Evolutionary conservation across 768 basidiomycete genomes (phyloP).

Genomic region (Suillus fuscotomentosus): DNA sequence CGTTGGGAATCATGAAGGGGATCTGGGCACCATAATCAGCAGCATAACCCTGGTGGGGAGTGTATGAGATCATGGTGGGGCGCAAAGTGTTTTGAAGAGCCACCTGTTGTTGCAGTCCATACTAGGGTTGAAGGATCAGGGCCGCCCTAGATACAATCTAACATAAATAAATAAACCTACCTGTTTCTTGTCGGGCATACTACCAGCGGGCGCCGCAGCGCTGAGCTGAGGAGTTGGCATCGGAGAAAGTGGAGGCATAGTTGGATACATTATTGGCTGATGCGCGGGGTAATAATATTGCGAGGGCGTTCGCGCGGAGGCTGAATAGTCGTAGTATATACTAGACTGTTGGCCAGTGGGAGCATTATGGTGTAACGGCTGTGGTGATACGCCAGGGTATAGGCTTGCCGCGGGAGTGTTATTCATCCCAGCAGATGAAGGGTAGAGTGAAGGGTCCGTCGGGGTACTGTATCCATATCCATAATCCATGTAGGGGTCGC

Average conservation of each 20-base stretch:
- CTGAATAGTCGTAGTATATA: constrained; percentile 59
- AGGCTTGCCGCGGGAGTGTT: constrained; percentile 42
- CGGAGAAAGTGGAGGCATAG: constrained; percentile 50
- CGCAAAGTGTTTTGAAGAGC: constrained; percentile 41
- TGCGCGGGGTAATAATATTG: constrained; percentile 61
- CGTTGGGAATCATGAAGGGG: constrained; percentile 43
- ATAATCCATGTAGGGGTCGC: constrained; percentile 54
- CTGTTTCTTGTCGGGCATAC: constrained; percentile 58
- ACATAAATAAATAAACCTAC: constrained; percentile 31
- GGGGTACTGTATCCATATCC: constrained; percentile 53
- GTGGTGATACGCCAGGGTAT: constrained; percentile 48
- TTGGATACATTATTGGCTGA: constrained; percentile 60
- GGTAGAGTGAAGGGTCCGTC: constrained; percentile 52
- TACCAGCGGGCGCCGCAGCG: constrained; percentile 36
- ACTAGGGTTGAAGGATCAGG: constrained; percentile 28
- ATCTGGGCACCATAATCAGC: constrained; percentile 49
- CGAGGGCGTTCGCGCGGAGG: constrained; percentile 46
- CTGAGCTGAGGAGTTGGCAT: constrained; percentile 50
- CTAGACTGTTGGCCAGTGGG: constrained; percentile 47
- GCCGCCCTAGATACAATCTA: constrained; percentile 3
- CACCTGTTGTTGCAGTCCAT: constrained; percentile 48
- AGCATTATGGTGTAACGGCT: constrained; percentile 41
- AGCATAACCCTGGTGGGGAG: constrained; percentile 38
- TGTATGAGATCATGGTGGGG: constrained; percentile 39
- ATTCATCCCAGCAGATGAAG: constrained; percentile 43